Evolutionary conservation across 768 basidiomycete genomes (phyloP), one percentile per base, ranked within the genome.

Genomic region (Suillus spraguei): DNA sequence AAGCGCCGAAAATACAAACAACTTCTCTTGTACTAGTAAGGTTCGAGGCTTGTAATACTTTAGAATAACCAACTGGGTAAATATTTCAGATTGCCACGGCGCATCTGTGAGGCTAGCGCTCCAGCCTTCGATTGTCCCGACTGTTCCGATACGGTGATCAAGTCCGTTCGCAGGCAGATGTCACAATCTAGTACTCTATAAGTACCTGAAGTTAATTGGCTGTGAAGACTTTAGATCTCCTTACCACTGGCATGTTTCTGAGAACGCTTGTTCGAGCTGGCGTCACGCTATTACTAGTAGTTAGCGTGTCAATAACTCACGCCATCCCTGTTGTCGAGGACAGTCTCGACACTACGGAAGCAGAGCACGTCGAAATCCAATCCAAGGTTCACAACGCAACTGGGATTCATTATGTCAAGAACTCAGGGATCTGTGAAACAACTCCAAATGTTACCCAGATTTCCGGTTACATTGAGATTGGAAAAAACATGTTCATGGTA

Each of bases 341-440:
- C 20, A n/a, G 22, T 38, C 49, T 49, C 0, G 4, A 35, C 4
- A 56, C 52, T n/a, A 8, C 28, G 9, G 33, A 17, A 22, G 2
- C 61, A 22, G 20, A 8, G 38, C 64, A 58, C 8, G 0, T 52
- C 6, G 16, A n/a, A 3, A 68, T 74, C 49, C 64, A n/a, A 11
- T 76, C 75, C 13, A 44, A 66, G 41, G 59, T 52, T n/a, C 66
- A 68, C n/a, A 41, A 64, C 4, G 73, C 74, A 50, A 70, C 70
- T 11, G 70, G 64, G 16, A 68, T 88, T 7, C 80, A 83, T 10
- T 87, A 81, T 71, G 79, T 87, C 22, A 74, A 78, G 6, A 80
- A 88, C 66, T 88, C 87, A 2, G 87, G 86, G 0, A 77, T 89
- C 4, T 88, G 88, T 66, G 87, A 90, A 71, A 88, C 87, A 10